Base-by-base conservation (phyloP, 768 basidiomycete species). In the Russula earlei region DNA sequence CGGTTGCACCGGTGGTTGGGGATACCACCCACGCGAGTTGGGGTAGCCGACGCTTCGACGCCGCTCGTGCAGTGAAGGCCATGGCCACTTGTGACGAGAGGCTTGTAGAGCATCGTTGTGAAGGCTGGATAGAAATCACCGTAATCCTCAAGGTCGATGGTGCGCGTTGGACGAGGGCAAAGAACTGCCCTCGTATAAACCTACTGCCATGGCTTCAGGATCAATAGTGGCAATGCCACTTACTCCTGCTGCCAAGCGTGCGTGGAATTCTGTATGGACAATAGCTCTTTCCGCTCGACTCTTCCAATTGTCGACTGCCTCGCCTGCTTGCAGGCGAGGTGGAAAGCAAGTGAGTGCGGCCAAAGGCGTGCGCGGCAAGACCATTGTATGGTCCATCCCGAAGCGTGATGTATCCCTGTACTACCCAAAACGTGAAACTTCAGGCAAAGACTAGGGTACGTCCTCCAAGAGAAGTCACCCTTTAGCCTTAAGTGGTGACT, bases 191-290 rank as follows among this genome's bases (percentile, higher is more conserved):
- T 38, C 48, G 43, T 58, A 58, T 53, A 57, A 51, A 20, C 5
- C 12, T 11, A 10, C 24, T 33, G 27, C 40, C 31, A 20, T 53
- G 24, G 9, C 51, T 37, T 29, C 19, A 36, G 38, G 33, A 36
- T 40, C 47, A 36, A 47, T 48, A 31, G 33, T 15, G 37, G 50
- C 24, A 46, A 38, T 54, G n/a, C 5, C 10, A 1, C 9, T 25
- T 33, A 11, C 25, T 12, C 24, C 17, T 36, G 40, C 55, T 50
- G 37, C 44, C 17, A 22, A 38, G 36, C 20, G 20, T 44, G 52
- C 20, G 46, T 47, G 43, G 55, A 51, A 56, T 34, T 52, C 34
- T 37, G 38, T 24, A 20, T 41, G 45, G 49, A 40, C 37, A 52
- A 14, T 41, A 19, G 27, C 50, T 45, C 36, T 38, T 51, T 45